Base-by-base conservation (phyloP, 31 red algal genomes). In the Odonthalia washingtoniensis region DNA sequence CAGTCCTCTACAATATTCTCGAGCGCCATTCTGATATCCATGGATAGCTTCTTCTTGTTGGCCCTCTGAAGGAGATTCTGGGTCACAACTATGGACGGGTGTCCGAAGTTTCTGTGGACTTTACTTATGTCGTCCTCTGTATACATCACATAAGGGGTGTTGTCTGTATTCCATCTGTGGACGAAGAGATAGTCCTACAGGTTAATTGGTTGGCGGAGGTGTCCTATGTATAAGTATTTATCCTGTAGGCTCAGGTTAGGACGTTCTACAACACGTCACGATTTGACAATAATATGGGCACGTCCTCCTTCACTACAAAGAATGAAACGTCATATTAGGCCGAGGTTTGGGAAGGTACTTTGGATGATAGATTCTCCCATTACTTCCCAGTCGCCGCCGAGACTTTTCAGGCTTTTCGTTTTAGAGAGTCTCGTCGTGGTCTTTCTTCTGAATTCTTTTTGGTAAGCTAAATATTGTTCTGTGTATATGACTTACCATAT, bases 91-190 rank as follows among this genome's bases (percentile, higher is more conserved):
- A 84, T 46, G 9, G 28, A 5, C 1, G 81, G 64, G 37, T 72
- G 65, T 34, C 81, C 81, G 17, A 81, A 81, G 4, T 63, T 53
- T 63, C 77, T 3, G 34, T 81, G 77, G 2, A 5, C 41, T 21
- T 57, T 78, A n/a, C 40, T 46, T 3, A 52, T n/a, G 9, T 78
- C 75, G 5, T 21, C 53, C 62, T 81, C 77, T 1, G 77, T 65
- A 26, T 81, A 81, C 45, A 81, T 21, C 18, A 57, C 52, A 24
- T 65, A 65, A 3, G 24, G 3, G 14, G 64, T 21, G 30, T 81
- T 57, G 5, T 5, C 77, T 24, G 14, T 40, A 5, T 81, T 38
- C 52, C 46, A 81, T 37, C 62, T 81, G 24, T 81, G 49, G 64
- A 64, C 40, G 26, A 81, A 57, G 33, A 81, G 62, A 65, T 65